A percentile compares a stretch with the other conserved stretches of the same genome.
Conservation (phyloP, 148 eudicot genomes). For the Rhododendron ferrugineum region DNA sequence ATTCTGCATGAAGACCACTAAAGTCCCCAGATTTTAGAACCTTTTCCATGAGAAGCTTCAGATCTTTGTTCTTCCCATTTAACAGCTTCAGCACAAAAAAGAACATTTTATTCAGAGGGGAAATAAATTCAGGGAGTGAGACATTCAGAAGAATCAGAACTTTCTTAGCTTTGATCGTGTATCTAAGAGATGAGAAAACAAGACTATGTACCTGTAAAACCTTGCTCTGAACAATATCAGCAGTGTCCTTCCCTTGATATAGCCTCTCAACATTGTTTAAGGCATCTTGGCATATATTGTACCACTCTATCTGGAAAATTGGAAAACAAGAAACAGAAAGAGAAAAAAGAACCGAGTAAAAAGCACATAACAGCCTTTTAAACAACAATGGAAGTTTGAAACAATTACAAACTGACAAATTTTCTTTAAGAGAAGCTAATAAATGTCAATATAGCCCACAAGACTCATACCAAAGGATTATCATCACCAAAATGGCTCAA, state of each 20-base stretch:
- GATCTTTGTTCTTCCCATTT: constrained; percentile 63
- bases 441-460: not conserved
- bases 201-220: constrained; percentile 55
- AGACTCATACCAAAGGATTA: not conserved
- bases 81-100: constrained; percentile 39
- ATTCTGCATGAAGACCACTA: constrained; percentile 67
- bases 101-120: not conserved
- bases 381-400: not conserved
- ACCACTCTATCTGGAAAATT: constrained; percentile 73
- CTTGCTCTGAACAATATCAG: constrained; percentile 64
- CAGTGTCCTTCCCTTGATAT: constrained; percentile 70
- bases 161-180: not conserved
- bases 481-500: not conserved
- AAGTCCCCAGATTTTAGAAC: constrained; percentile 70
- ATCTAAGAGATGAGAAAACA: constrained; percentile 6
- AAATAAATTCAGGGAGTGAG: not conserved
- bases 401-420: not conserved
- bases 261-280: constrained; percentile 59
- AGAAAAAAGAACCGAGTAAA: not conserved
- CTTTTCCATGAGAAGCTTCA: constrained; percentile 53
- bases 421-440: not conserved
- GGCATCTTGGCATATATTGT: constrained; percentile 61
- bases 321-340: not conserved
- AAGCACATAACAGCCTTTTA: not conserved
- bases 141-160: not conserved